Percentiles rank a stretch among this genome's conserved stretches.
These are phyloP conservation scores for Trichoderma parareesei DNA, from an alignment of 495 filamentous ascomycete genomes.

Conservation along the genomic window DNA sequence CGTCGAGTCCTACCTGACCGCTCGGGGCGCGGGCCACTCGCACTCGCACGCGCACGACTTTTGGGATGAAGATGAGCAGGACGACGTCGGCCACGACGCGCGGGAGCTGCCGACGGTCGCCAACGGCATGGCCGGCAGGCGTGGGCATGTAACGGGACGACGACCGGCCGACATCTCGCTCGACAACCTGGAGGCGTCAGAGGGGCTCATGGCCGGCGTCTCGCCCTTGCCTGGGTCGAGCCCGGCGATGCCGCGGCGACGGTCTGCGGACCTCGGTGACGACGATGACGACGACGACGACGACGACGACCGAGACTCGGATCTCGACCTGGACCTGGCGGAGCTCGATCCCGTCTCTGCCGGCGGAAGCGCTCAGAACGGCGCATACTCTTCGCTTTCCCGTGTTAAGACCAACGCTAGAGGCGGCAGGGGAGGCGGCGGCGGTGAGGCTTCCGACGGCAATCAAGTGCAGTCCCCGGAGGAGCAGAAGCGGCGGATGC, in stretches of 20 bases:
- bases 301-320: constrained; percentile 29
- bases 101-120: constrained; percentile 22
- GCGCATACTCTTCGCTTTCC: constrained; percentile 1
- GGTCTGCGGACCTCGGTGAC: constrained; percentile 11
- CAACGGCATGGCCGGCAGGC: constrained; percentile 19
- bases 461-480: constrained; percentile 22
- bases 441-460: neutral
- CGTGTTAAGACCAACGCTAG: neutral
- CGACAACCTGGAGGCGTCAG: constrained; percentile 34
- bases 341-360: constrained; percentile 34
- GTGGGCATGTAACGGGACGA: constrained; percentile 16
- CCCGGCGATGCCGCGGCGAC: constrained; percentile 17
- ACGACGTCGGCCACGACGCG: constrained; percentile 24
- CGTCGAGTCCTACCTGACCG: constrained; percentile 69
- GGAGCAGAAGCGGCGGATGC: constrained; percentile 51
- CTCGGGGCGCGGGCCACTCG: constrained; percentile 44
- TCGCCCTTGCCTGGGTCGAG: constrained; percentile 41
- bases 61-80: constrained; percentile 26
- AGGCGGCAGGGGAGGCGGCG: neutral
- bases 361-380: neutral
- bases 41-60: constrained; percentile 35
- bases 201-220: constrained; percentile 39
- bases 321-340: constrained; percentile 44
- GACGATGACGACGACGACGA: neutral
- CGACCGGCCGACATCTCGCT: constrained; percentile 35